Conservation (phyloP, 257 asterid genomes). For the Fraxinus anomala region DNA sequence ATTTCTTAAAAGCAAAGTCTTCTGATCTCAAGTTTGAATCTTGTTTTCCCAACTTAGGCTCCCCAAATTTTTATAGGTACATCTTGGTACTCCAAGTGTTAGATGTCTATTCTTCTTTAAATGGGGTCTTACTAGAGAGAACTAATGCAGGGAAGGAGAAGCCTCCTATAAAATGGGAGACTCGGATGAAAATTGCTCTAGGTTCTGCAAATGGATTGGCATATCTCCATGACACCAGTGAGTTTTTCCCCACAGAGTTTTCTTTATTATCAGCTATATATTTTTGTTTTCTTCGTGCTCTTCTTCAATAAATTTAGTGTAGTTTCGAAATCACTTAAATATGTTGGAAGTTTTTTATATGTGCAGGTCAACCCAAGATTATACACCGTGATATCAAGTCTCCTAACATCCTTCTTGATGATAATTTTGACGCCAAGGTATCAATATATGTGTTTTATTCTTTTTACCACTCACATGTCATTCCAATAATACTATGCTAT, state of each 20-base stretch:
- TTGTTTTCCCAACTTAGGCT: conserved; percentile 16
- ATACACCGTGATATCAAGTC: conserved; percentile 94
- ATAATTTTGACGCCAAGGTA: conserved; percentile 82
- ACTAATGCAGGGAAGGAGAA: conserved; percentile 57
- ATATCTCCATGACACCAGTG: conserved; percentile 84
- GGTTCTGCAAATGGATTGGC: conserved; percentile 88
- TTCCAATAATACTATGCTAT: conserved; percentile 6
- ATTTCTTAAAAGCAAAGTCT: neutral
- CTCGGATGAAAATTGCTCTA: conserved; percentile 73
- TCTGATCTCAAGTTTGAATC: neutral
- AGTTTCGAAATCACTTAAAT: conserved; percentile 5
- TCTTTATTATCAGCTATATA: conserved; percentile 21
- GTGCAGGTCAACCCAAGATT: conserved; percentile 81
- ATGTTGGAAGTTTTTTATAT: conserved; percentile 22
- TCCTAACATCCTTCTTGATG: conserved; percentile 77
- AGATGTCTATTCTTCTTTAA: conserved; percentile 20
- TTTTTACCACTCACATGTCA: neutral
- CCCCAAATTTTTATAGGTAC: conserved; percentile 10
- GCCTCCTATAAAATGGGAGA: conserved; percentile 67
- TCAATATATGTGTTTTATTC: conserved; percentile 11
- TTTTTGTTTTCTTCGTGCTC: neutral
- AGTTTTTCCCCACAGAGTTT: conserved; percentile 37
- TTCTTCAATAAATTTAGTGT: conserved; percentile 13
- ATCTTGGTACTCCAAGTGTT: conserved; percentile 19
- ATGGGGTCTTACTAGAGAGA: conserved; percentile 24